Conservation (phyloP, 306 rosid species). For the Castanea mollissima region DNA sequence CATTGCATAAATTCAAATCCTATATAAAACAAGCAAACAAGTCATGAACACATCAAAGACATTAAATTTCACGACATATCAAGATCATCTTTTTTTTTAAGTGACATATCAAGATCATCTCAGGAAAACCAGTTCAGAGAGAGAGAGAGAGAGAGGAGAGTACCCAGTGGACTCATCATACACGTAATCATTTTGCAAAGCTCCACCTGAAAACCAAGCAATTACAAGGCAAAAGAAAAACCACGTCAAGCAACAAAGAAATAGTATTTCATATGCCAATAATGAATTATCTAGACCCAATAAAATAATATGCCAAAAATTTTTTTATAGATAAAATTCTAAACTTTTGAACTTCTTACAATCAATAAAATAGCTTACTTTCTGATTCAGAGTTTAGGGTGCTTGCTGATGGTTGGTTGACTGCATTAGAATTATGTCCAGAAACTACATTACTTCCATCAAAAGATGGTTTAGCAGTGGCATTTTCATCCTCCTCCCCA, state of each 20-base stretch:
- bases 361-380: constrained; percentile 31
- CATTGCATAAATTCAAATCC: not conserved
- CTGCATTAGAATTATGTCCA: constrained; percentile 27
- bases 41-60: not conserved
- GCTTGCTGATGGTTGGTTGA: constrained; percentile 21
- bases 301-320: not conserved
- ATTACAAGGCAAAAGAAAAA: constrained; percentile 4
- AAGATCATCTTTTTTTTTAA: not conserved
- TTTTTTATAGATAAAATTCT: not conserved
- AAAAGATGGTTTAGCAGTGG: constrained; percentile 45
- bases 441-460: constrained; percentile 39
- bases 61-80: not conserved
- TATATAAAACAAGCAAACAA: not conserved
- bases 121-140: constrained; percentile 9
- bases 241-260: constrained; percentile 3
- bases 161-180: constrained; percentile 75
- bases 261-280: constrained; percentile 18
- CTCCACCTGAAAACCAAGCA: constrained; percentile 45
- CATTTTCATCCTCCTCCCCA: constrained; percentile 62
- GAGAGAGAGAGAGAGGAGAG: constrained; percentile 11
- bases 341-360: not conserved
- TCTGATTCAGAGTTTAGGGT: constrained; percentile 33
- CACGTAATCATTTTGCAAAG: constrained; percentile 47
- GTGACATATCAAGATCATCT: not conserved
- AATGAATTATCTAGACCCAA: not conserved